A percentile compares a stretch with the other conserved stretches of the same genome.
These are phyloP conservation scores for Leishmania mexicana DNA, from an alignment of 208 protist genomes.

Conservation along the genomic window DNA sequence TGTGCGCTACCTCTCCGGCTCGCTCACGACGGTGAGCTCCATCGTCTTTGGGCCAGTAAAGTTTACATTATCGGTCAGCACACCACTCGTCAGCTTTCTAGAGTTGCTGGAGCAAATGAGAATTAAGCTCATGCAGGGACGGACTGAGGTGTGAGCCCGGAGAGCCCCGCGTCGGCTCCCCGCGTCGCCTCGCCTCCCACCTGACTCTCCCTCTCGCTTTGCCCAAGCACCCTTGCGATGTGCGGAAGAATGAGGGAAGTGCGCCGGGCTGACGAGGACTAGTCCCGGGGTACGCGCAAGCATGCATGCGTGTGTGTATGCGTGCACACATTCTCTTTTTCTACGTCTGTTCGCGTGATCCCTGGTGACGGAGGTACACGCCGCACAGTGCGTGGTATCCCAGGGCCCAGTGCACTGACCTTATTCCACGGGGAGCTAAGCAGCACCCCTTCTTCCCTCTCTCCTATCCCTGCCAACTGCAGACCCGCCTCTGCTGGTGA, in stretches of 20 bases:
- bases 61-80: conserved; percentile 23
- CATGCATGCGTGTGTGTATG: neutral
- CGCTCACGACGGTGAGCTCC: conserved; percentile 6
- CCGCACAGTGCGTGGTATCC: neutral
- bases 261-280: neutral
- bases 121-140: neutral
- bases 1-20: neutral
- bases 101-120: neutral
- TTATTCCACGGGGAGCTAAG: neutral
- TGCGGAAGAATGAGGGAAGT: neutral
- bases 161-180: neutral
- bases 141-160: too few species aligned
- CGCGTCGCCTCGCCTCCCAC: neutral
- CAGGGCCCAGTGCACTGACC: neutral
- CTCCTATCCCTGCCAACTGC: too few species aligned
- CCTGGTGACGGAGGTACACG: neutral
- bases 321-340: neutral
- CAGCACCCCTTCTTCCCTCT: neutral
- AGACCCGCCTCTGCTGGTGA: neutral
- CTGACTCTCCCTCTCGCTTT: neutral
- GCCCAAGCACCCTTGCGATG: neutral
- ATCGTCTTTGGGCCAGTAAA: conserved; percentile 12
- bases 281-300: neutral
- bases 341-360: neutral
- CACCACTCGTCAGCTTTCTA: conserved; percentile 26